Evolutionary conservation across 208 protist species (phyloP).

Genomic region (Crithidia expoeki): DNA sequence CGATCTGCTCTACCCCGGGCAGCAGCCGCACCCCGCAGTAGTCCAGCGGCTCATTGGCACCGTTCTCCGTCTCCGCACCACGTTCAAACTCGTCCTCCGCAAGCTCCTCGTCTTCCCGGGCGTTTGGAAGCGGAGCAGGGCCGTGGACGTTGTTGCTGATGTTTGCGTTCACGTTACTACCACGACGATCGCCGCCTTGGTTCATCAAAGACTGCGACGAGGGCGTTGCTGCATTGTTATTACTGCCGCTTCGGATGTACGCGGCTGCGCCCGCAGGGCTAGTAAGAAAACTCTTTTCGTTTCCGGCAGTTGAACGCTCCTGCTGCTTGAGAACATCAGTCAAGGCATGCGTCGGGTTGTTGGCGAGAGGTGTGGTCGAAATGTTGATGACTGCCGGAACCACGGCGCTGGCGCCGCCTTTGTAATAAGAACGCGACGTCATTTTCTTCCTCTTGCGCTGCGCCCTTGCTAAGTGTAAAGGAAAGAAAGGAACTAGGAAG

Average conservation of each 20-base stretch:
- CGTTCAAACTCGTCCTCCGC: background rate
- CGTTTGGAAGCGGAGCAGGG: background rate
- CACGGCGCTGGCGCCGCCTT: conserved; percentile 5
- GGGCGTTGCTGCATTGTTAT: conserved; percentile 5
- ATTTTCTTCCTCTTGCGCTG: no score
- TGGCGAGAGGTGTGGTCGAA: conserved; percentile 7
- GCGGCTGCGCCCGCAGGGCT: background rate
- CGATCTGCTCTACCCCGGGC: conserved; percentile 52
- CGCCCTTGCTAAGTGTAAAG: no score
- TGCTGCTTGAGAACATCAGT: conserved; percentile 8
- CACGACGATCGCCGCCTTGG: background rate
- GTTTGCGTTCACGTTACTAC: background rate
- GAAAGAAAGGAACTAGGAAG: no score
- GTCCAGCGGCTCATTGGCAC: conserved; percentile 13
- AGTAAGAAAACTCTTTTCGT: background rate
- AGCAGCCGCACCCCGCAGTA: conserved; percentile 53
- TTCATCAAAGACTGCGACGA: no score
- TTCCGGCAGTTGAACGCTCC: background rate
- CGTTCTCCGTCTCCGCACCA: background rate
- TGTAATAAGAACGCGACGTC: conserved; percentile 18
- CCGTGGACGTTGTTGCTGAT: background rate
- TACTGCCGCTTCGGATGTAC: background rate
- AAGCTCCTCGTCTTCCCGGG: background rate
- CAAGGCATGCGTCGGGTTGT: conserved; percentile 1
- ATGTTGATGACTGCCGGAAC: conserved; percentile 23